These are phyloP conservation scores for Gelatoporia subvermispora DNA, from an alignment of 768 basidiomycete genomes.

Conservation along the genomic window DNA sequence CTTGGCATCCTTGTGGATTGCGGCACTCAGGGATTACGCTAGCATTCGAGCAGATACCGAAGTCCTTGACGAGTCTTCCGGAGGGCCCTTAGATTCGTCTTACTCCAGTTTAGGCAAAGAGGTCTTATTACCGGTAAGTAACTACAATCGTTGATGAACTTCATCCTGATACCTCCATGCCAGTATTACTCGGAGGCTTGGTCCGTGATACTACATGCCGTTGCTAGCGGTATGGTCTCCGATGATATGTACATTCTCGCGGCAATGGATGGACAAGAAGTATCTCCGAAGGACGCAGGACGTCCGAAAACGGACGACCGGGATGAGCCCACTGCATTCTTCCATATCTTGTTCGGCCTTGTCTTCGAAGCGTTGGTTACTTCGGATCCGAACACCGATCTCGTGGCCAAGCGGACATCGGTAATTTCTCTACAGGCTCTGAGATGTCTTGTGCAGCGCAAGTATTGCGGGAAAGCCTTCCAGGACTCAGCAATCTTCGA, in stretches of 20 bases:
- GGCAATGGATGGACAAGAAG: constrained; percentile 78
- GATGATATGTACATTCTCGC: constrained; percentile 64
- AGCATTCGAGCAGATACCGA: constrained; percentile 88
- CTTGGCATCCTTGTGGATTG: constrained; percentile 83
- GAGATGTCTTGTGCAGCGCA: constrained; percentile 71
- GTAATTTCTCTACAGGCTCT: constrained; percentile 69
- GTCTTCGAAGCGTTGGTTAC: constrained; percentile 82
- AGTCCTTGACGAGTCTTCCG: constrained; percentile 68
- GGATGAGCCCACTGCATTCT: constrained; percentile 72
- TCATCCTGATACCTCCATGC: constrained; percentile 3
- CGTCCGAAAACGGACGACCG: constrained; percentile 9
- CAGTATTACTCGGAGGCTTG: constrained; percentile 89
- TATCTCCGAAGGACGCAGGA: constrained; percentile 6
- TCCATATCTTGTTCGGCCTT: constrained; percentile 90
- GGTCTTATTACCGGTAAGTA: constrained; percentile 80
- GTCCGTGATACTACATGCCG: constrained; percentile 78
- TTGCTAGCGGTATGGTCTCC: constrained; percentile 72
- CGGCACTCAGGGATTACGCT: constrained; percentile 87
- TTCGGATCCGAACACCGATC: constrained; percentile 55
- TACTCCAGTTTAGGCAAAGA: constrained; percentile 89
- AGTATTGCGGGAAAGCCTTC: constrained; percentile 78
- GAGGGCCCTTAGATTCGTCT: constrained; percentile 72
- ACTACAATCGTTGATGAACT: neutral
- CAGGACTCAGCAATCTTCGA: constrained; percentile 82
- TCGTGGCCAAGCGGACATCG: constrained; percentile 39